These are phyloP conservation scores for Davidsoniella eucalypti DNA, from an alignment of 2,329 filamentous ascomycete genomes.

Conservation along the genomic window DNA sequence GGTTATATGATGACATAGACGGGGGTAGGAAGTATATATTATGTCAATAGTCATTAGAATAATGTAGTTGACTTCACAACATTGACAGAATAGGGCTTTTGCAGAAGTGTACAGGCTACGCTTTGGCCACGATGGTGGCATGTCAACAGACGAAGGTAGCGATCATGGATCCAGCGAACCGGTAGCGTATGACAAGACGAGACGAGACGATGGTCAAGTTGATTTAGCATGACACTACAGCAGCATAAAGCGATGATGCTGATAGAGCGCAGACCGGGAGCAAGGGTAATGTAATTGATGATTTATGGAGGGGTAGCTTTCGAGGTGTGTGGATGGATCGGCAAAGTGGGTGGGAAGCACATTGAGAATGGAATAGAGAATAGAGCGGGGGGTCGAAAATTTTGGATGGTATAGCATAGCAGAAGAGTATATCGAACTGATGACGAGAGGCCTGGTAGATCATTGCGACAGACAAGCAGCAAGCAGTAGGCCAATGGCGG, in stretches of 20 bases:
- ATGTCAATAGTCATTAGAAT: no score
- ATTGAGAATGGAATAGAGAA: constrained; percentile 10
- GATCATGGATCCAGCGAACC: no score
- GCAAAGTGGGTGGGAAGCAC: constrained; percentile 10
- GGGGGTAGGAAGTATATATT: no score
- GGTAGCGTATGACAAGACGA: no score
- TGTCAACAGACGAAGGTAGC: no score
- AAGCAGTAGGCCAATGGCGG: background rate
- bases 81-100: no score
- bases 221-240: no score
- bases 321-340: constrained; percentile 9
- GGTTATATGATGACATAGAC: no score
- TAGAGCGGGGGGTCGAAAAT: constrained; percentile 12
- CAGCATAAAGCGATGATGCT: background rate
- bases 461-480: background rate
- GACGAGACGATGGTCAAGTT: no score
- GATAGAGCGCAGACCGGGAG: constrained; percentile 3
- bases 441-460: background rate
- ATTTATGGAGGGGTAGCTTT: constrained; percentile 10
- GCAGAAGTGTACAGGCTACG: no score
- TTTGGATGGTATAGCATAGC: constrained; percentile 3
- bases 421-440: background rate
- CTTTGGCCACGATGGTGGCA: no score
- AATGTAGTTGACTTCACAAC: no score
- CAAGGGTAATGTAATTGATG: constrained; percentile 9